Conservation (phyloP, 2,329 filamentous ascomycete species). For the Chaetomiaceae sp. region DNA sequence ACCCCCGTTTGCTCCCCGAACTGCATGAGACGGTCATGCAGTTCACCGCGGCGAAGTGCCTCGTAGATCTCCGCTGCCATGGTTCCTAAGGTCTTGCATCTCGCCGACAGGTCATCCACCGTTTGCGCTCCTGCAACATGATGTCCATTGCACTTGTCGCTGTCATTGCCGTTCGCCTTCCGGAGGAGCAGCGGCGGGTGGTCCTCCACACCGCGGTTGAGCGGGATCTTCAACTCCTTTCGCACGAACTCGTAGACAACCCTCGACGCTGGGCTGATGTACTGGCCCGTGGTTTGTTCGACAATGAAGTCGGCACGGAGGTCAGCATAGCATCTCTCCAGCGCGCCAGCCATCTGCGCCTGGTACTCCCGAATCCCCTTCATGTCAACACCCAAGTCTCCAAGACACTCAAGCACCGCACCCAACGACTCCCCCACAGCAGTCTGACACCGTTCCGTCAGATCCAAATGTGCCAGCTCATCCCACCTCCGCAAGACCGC, state of each 20-base stretch:
- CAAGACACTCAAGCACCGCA: conserved; percentile 9
- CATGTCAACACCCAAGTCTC: not conserved
- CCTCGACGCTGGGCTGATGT: conserved; percentile 19
- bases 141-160: not conserved
- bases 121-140: too few relatives aligned
- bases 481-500: conserved; percentile 20
- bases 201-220: conserved; percentile 24
- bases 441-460: conserved; percentile 8
- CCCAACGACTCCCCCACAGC: conserved; percentile 18
- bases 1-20: conserved; percentile 53
- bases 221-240: conserved; percentile 21
- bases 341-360: not conserved
- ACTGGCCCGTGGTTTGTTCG: conserved; percentile 5
- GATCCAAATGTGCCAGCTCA: conserved; percentile 21
- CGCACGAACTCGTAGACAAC: conserved; percentile 25
- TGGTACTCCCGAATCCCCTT: conserved; percentile 12
- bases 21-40: conserved; percentile 63
- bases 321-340: conserved; percentile 5
- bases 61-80: conserved; percentile 61
- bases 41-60: conserved; percentile 62
- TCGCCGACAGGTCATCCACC: conserved; percentile 50
- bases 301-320: conserved; percentile 4
- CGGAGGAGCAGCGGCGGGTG: conserved; percentile 23
- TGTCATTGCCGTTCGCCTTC: not conserved
- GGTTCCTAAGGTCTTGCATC: conserved; percentile 47